A percentile compares a stretch with the other conserved stretches of the same genome.
These are phyloP conservation scores for Houttuynia cordata DNA, from an alignment of 164 flowering plant genomes.

Conservation along the genomic window DNA sequence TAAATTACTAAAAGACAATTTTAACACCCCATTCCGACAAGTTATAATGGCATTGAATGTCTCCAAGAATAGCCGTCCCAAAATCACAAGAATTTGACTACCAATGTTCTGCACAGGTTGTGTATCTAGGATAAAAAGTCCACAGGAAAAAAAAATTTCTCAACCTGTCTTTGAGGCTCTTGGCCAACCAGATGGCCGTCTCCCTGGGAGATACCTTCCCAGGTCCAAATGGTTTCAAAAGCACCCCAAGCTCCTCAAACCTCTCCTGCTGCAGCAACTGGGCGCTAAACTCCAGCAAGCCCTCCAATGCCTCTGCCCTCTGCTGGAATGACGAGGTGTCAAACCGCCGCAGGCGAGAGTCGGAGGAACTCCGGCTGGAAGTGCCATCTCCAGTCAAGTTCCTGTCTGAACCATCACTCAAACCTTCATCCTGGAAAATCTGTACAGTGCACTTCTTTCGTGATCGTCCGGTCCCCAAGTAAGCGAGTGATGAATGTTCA, in stretches of 20 bases:
- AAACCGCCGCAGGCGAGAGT: slow-evolving; percentile 37
- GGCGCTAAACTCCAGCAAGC: slow-evolving; percentile 93
- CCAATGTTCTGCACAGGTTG: no score
- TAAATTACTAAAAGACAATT: no score
- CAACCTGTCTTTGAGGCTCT: slow-evolving; percentile 74
- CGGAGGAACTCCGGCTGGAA: slow-evolving; percentile 48
- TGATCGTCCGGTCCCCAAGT: slow-evolving; percentile 42
- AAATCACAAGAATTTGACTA: no score
- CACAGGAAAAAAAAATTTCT: no score
- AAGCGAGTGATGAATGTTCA: not conserved
- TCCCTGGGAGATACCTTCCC: slow-evolving; percentile 95
- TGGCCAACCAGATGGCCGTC: slow-evolving; percentile 94
- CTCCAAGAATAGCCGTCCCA: no score
- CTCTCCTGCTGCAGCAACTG: slow-evolving; percentile 70
- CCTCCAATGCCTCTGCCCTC: slow-evolving; percentile 94
- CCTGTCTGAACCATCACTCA: slow-evolving; percentile 47
- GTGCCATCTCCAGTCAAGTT: slow-evolving; percentile 38
- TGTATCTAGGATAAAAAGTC: no score
- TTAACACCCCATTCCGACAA: no score
- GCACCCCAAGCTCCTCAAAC: slow-evolving; percentile 78
- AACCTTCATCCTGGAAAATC: slow-evolving; percentile 25
- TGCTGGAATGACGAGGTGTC: slow-evolving; percentile 87
- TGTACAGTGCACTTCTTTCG: slow-evolving; percentile 65
- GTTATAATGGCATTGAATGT: no score
- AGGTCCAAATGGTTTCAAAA: slow-evolving; percentile 90